phyloP scores from a whole-genome alignment of 2,329 filamentous ascomycete genomes.

The Emydomyces testavorans region DNA sequence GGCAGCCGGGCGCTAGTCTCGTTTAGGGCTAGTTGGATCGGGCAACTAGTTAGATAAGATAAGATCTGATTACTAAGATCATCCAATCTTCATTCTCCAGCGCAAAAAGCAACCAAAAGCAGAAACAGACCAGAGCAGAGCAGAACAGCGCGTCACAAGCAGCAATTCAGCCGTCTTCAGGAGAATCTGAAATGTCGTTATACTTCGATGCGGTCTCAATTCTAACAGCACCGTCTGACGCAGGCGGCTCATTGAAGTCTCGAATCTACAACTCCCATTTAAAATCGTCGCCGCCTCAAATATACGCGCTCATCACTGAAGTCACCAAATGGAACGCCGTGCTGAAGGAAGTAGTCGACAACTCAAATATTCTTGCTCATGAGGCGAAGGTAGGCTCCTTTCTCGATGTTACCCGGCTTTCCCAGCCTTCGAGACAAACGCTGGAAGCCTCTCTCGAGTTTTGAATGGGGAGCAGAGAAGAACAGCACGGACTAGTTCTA shows the following conservation, averaged over 20 bases:
- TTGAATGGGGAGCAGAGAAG: no score
- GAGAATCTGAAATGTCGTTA: slow-evolving; percentile 59
- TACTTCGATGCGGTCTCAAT: slow-evolving; percentile 83
- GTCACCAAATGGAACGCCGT: slow-evolving; percentile 81
- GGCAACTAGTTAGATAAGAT: no score
- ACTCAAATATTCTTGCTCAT: slow-evolving; percentile 58
- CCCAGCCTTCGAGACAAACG: background rate
- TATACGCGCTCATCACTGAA: slow-evolving; percentile 80
- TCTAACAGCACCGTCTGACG: slow-evolving; percentile 46
- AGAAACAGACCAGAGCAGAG: background rate
- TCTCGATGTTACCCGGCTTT: background rate
- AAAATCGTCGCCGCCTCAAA: slow-evolving; percentile 66
- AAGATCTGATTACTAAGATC: slow-evolving; percentile 2
- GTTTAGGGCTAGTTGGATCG: background rate
- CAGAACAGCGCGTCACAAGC: background rate
- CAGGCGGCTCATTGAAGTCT: slow-evolving; percentile 71
- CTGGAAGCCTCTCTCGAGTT: background rate
- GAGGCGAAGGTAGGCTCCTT: slow-evolving; percentile 65
- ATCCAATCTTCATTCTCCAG: background rate
- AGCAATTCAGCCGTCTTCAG: background rate
- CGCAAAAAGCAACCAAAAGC: background rate
- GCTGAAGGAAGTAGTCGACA: slow-evolving; percentile 81
- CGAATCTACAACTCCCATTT: slow-evolving; percentile 63
- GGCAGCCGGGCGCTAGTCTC: no score
- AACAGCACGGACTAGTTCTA: slow-evolving; percentile 12